Conservation (phyloP, 2,329 filamentous ascomycete species). For the Teratosphaeria pseudoeucalypti region DNA sequence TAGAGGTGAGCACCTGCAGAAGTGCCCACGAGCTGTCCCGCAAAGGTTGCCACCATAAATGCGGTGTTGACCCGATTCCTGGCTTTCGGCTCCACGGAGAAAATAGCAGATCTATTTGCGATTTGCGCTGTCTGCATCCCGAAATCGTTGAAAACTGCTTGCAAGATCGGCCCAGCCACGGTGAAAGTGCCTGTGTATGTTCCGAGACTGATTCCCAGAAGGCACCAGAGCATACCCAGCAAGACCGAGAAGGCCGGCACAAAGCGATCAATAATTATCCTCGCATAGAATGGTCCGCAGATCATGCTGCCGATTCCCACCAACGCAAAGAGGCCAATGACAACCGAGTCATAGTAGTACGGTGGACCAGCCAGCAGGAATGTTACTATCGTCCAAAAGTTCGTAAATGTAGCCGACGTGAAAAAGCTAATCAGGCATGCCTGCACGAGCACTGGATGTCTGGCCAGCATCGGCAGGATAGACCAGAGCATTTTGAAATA, state of each 20-base stretch:
- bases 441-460: slow-evolving; percentile 60
- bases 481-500: slow-evolving; percentile 57
- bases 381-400: slow-evolving; percentile 66
- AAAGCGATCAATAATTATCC: slow-evolving; percentile 59
- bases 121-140: slow-evolving; percentile 65
- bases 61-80: slow-evolving; percentile 70
- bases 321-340: slow-evolving; percentile 68
- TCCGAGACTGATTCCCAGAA: slow-evolving; percentile 55
- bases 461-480: slow-evolving; percentile 53
- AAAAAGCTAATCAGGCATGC: slow-evolving; percentile 57
- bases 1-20: slow-evolving; percentile 45
- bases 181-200: slow-evolving; percentile 57
- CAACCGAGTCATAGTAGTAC: slow-evolving; percentile 55
- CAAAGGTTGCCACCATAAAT: slow-evolving; percentile 69
- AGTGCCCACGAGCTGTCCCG: slow-evolving; percentile 62
- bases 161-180: slow-evolving; percentile 61
- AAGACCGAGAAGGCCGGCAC: slow-evolving; percentile 59
- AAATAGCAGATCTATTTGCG: slow-evolving; percentile 61
- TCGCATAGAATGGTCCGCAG: slow-evolving; percentile 58
- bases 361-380: slow-evolving; percentile 64
- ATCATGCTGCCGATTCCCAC: slow-evolving; percentile 63
- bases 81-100: slow-evolving; percentile 58
- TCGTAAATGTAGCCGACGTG: slow-evolving; percentile 51
- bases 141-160: slow-evolving; percentile 61
- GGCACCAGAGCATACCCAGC: slow-evolving; percentile 47